Evolutionary conservation across 2,329 filamentous ascomycete species (phyloP).

Genomic region (Bipolaris cookei): DNA sequence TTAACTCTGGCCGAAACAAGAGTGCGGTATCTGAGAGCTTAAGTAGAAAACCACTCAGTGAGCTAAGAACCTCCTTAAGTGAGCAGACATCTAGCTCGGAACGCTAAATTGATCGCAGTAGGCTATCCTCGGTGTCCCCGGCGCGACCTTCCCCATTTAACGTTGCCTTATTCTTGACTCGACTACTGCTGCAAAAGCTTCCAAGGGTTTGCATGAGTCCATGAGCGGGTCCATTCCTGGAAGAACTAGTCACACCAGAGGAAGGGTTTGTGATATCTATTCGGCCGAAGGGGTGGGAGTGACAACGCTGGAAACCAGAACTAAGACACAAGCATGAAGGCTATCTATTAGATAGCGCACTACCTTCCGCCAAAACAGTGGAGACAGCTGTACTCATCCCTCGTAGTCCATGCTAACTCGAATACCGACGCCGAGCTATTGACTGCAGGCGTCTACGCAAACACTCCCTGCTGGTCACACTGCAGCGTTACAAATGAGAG

Average conservation of each 20-base stretch:
- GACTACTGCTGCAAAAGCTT: slow-evolving; percentile 1
- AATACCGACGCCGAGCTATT: slow-evolving; percentile 1
- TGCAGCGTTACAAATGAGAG: slow-evolving; percentile 5
- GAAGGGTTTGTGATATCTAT: slow-evolving; percentile 4
- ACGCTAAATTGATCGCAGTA: slow-evolving; percentile 5
- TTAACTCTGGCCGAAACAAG: no score
- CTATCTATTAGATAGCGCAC: slow-evolving; percentile 6
- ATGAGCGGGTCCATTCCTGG: slow-evolving; percentile 1
- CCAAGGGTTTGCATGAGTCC: slow-evolving; percentile 4
- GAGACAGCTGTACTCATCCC: slow-evolving; percentile 4
- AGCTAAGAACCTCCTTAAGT: no score
- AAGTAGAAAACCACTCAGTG: no score
- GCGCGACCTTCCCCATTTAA: neutral
- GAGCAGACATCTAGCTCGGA: neutral
- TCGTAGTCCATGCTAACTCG: neutral
- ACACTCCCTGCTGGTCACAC: slow-evolving; percentile 1
- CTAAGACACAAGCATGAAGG: slow-evolving; percentile 8
- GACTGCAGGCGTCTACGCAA: slow-evolving; percentile 7
- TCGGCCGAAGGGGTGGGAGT: slow-evolving; percentile 5
- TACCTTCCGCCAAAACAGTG: slow-evolving; percentile 1
- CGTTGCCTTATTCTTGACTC: neutral
- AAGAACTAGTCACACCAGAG: slow-evolving; percentile 10
- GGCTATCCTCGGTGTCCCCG: neutral
- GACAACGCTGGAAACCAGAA: slow-evolving; percentile 2
- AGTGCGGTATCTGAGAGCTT: no score